phyloP scores from a whole-genome alignment of 306 rosid species.

The Vigna mungo region DNA sequence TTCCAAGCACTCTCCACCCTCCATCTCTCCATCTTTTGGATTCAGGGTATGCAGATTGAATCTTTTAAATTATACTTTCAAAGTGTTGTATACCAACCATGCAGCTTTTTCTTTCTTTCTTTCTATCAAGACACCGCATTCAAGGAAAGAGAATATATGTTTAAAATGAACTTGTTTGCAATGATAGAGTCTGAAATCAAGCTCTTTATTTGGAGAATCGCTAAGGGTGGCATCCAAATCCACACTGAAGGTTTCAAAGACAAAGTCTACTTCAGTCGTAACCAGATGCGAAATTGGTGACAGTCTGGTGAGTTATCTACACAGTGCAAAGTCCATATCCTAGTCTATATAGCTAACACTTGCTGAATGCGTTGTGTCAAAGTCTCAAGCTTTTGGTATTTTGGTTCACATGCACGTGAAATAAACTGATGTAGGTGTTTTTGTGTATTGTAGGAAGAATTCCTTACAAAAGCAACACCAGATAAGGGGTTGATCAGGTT shows the following conservation, averaged over 20 bases:
- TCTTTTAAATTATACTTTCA: neutral
- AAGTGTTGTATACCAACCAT: slow-evolving; percentile 2
- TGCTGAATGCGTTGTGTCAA: neutral
- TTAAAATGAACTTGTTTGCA: slow-evolving; percentile 32
- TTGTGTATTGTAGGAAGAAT: slow-evolving; percentile 74
- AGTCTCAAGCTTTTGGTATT: slow-evolving; percentile 1
- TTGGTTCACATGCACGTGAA: slow-evolving; percentile 35
- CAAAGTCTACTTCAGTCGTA: slow-evolving; percentile 55
- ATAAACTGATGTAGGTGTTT: neutral
- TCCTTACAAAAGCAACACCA: slow-evolving; percentile 82
- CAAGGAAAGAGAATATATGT: slow-evolving; percentile 8
- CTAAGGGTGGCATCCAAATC: slow-evolving; percentile 70
- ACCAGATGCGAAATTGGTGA: slow-evolving; percentile 91
- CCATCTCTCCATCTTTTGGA: slow-evolving; percentile 70
- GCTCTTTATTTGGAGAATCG: slow-evolving; percentile 85
- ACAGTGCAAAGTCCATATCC: neutral
- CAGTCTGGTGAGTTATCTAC: slow-evolving; percentile 71
- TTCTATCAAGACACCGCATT: slow-evolving; percentile 11
- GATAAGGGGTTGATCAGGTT: slow-evolving; percentile 87
- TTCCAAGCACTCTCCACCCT: slow-evolving; percentile 67
- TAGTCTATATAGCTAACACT: neutral
- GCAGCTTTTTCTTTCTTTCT: slow-evolving; percentile 18
- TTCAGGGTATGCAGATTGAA: slow-evolving; percentile 32
- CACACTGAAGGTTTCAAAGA: slow-evolving; percentile 61
- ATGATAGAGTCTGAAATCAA: slow-evolving; percentile 79